Base-by-base conservation (phyloP, 306 rosid species). In the Canavalia ensiformis region DNA sequence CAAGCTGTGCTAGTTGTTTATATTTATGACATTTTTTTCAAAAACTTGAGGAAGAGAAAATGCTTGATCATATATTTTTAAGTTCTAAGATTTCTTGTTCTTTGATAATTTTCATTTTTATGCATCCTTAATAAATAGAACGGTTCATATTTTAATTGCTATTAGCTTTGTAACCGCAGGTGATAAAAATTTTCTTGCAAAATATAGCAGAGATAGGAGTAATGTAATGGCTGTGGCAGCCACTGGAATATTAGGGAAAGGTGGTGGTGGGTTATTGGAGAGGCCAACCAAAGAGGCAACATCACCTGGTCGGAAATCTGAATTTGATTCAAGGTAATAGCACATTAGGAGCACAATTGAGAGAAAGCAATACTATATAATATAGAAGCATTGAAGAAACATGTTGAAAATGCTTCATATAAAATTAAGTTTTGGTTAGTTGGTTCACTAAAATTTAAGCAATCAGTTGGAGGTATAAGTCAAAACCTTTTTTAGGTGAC, bases 211-310 rank as follows among this genome's bases (percentile, higher is more conserved):
- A 75, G 80, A 87, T 63, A 82, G 90, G 88, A 89, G 82, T 82
- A 3, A 68, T 74, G 55, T 78, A 63, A 79, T 87, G 94, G 68
- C 75, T 34, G 71, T 88, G 73, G 90, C 90, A 41, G 87, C 81
- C 54, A 64, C 84, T 12, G 87, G 75, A 84, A 66, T 66, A 41
- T 62, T 59, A 12, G 95, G 92, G 10, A 92, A 85, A 86, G 90
- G 97, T 3, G 97, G 97, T 7, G 97, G 97, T 4, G 97, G 97
- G 29, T 37, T 94, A 86, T 84, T 94, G 92, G 98, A 94, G 66
- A 92, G 80, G 84, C 98, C 97, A 68, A 85, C 93, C 69, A 89
- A 81, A 77, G 97, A 94, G 90, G 92, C 57, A 86, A 90, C 98
- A 42, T 72, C 89, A 18, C 97, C 97, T 46, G 88, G 94, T 13